phyloP scores from a whole-genome alignment of 2,329 filamentous ascomycete genomes.

The Apiospora malaysiana region DNA sequence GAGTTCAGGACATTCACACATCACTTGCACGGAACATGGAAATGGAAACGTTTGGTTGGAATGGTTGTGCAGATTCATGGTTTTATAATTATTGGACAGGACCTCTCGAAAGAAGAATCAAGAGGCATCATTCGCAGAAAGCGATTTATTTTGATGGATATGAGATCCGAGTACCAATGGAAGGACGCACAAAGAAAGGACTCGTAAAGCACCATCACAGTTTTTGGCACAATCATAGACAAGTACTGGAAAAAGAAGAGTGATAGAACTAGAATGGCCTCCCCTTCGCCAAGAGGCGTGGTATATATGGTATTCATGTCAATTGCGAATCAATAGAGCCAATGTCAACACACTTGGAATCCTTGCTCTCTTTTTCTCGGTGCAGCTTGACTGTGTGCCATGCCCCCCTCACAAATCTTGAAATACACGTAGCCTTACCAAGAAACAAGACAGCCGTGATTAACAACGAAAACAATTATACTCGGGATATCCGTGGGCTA shows the following conservation, averaged over 20 bases:
- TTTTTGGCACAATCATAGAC: background rate
- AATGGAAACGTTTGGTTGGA: no score
- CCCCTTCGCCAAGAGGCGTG: background rate
- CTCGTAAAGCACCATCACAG: background rate
- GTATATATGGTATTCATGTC: constrained; percentile 16
- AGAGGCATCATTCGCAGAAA: background rate
- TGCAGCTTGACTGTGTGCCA: background rate
- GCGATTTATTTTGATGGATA: background rate
- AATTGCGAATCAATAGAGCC: background rate
- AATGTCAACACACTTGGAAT: background rate
- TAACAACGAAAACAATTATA: background rate
- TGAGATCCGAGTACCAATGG: background rate
- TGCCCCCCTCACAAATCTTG: background rate
- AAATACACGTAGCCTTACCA: background rate
- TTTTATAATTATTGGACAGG: no score
- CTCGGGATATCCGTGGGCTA: background rate
- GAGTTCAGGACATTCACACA: no score
- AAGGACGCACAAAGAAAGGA: background rate
- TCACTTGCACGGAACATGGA: no score
- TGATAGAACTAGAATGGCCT: background rate
- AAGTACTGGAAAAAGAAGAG: background rate
- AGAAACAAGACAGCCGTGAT: background rate
- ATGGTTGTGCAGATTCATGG: no score
- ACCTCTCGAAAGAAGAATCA: no score
- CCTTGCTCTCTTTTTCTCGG: background rate